Percentiles rank a stretch among this genome's conserved stretches.
These are phyloP conservation scores for Scleromitrula shiraiana DNA, from an alignment of 2,329 filamentous ascomycete genomes.

Conservation along the genomic window DNA sequence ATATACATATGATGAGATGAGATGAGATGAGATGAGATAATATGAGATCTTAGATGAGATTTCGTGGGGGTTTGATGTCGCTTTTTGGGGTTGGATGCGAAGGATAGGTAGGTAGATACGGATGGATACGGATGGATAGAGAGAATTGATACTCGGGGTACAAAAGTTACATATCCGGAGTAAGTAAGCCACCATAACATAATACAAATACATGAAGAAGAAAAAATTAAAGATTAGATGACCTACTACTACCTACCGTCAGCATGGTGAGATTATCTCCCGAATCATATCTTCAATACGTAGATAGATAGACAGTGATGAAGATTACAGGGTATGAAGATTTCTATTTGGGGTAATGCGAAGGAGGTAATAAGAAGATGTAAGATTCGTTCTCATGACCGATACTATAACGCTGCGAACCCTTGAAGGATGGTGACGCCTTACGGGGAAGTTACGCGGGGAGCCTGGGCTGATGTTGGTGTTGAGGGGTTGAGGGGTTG, in stretches of 20 bases:
- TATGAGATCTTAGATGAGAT: conserved; percentile 1
- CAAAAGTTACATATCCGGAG: background rate
- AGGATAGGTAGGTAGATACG: background rate
- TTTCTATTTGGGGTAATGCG: background rate
- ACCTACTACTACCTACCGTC: background rate
- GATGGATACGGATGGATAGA: too few relatives aligned
- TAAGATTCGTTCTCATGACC: background rate
- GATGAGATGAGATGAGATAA: conserved; percentile 4
- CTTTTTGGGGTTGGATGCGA: background rate
- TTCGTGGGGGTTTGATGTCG: background rate
- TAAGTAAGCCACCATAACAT: background rate
- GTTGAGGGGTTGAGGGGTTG: background rate
- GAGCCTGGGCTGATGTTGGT: too few relatives aligned
- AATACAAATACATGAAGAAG: background rate
- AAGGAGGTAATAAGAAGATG: background rate
- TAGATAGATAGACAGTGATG: too few relatives aligned
- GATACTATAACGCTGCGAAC: background rate
- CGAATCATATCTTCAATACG: too few relatives aligned
- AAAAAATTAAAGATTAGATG: background rate
- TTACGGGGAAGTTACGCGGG: background rate
- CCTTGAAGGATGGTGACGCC: background rate
- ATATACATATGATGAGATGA: background rate
- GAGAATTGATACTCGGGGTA: background rate
- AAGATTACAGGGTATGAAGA: background rate
- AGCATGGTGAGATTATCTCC: background rate